Percentiles rank a stretch among this genome's conserved stretches.
Evolutionary conservation across 2,329 filamentous ascomycete genomes (phyloP).

Genomic region (Colletotrichum coccodes): DNA sequence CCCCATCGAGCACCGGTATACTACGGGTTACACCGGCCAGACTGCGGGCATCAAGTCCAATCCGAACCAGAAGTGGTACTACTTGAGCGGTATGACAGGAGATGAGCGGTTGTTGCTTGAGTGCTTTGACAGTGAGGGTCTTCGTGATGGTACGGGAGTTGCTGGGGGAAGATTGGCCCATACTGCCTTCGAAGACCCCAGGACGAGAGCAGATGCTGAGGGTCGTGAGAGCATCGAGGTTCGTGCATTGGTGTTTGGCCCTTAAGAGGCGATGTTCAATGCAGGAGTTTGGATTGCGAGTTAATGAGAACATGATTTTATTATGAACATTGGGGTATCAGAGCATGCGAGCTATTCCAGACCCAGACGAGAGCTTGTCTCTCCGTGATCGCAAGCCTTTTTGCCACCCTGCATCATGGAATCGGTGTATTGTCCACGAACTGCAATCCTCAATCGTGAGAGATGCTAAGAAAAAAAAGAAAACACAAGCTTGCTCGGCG

Average conservation of each 20-base stretch:
- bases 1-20: slow-evolving; percentile 79
- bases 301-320: slow-evolving; percentile 23
- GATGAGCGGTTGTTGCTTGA: slow-evolving; percentile 80
- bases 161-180: slow-evolving; percentile 72
- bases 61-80: slow-evolving; percentile 77
- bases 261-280: slow-evolving; percentile 40
- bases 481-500: slow-evolving; percentile 14
- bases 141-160: slow-evolving; percentile 59
- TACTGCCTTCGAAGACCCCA: slow-evolving; percentile 81
- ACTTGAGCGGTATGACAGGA: slow-evolving; percentile 81
- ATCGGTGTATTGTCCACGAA: slow-evolving; percentile 5
- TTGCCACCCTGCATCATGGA: slow-evolving; percentile 12
- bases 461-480: background rate
- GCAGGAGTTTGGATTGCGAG: background rate
- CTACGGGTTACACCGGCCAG: slow-evolving; percentile 74
- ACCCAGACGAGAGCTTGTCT: background rate
- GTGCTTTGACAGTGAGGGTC: slow-evolving; percentile 77
- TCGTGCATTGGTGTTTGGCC: slow-evolving; percentile 83
- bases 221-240: slow-evolving; percentile 91
- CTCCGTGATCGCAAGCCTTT: slow-evolving; percentile 4
- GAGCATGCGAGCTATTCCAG: slow-evolving; percentile 8
- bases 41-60: slow-evolving; percentile 76
- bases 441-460: slow-evolving; percentile 9
- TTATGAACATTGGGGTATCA: slow-evolving; percentile 26
- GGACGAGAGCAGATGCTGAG: slow-evolving; percentile 75